phyloP scores from a whole-genome alignment of 1,284 basidiomycete species.

The Ganoderma lingzhi region DNA sequence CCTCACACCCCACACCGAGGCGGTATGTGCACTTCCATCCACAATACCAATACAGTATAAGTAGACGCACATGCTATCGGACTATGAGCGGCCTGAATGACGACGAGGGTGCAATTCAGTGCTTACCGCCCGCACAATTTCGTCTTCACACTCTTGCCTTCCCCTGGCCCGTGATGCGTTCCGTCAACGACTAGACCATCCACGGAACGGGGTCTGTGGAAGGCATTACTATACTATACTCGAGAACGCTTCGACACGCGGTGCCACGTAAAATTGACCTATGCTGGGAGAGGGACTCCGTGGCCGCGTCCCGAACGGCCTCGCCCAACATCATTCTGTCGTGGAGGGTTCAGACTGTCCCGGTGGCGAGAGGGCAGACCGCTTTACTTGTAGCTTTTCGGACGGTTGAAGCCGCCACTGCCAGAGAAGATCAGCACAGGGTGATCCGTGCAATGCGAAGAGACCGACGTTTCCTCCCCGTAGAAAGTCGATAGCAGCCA shows the following conservation, averaged over 20 bases:
- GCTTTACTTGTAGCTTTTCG: neutral
- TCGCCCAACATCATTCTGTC: neutral
- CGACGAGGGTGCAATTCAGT: conserved; percentile 3
- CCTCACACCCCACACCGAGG: neutral
- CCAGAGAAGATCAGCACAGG: neutral
- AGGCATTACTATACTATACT: neutral
- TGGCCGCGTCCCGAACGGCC: neutral
- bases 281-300: neutral
- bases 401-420: neutral
- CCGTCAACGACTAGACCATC: neutral
- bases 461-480: too few relatives aligned
- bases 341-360: neutral
- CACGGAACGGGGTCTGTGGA: neutral
- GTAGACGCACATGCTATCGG: neutral
- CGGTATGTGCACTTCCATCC: neutral
- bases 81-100: conserved; percentile 1
- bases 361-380: neutral
- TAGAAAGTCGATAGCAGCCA: too few relatives aligned
- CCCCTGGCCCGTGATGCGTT: neutral
- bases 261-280: neutral
- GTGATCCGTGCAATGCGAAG: neutral
- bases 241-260: neutral
- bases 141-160: conserved; percentile 1
- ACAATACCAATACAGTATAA: neutral
- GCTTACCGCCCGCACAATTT: neutral